Percentiles rank a stretch among this genome's conserved stretches.
These are phyloP conservation scores for Aspergillus pseudoviridinutans DNA, from an alignment of 2,329 filamentous ascomycete genomes.

Conservation along the genomic window DNA sequence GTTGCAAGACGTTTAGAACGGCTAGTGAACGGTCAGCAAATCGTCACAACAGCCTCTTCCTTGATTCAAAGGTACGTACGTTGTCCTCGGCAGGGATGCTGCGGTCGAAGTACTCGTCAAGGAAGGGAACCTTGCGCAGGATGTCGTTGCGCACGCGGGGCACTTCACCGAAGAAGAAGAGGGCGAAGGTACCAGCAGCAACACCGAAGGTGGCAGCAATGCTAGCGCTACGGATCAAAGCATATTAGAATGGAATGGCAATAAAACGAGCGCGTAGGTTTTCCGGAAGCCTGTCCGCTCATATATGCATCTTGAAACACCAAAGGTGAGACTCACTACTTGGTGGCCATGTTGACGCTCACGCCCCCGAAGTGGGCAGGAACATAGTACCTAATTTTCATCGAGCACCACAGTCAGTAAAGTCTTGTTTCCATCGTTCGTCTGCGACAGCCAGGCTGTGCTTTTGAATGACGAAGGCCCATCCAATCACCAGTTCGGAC, in stretches of 20 bases:
- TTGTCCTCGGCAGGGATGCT: conserved; percentile 62
- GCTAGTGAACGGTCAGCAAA: conserved; percentile 25
- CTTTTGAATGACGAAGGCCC: not conserved
- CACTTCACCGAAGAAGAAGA: conserved; percentile 64
- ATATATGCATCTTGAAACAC: not conserved
- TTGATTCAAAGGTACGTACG: conserved; percentile 30
- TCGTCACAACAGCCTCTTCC: not conserved
- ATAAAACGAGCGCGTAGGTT: not conserved
- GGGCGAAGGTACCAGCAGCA: conserved; percentile 54
- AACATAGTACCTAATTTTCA: conserved; percentile 46
- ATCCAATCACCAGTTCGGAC: not conserved
- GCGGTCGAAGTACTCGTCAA: conserved; percentile 54
- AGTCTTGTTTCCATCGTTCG: not conserved
- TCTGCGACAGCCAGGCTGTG: not conserved
- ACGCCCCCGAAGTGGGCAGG: conserved; percentile 49
- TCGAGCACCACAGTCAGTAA: conserved; percentile 17
- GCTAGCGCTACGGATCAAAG: conserved; percentile 31
- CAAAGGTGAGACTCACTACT: conserved; percentile 42
- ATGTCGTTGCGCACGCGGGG: conserved; percentile 61
- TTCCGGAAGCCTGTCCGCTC: not conserved
- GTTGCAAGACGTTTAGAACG: conserved; percentile 31
- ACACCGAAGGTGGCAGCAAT: conserved; percentile 55
- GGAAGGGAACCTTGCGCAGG: conserved; percentile 56
- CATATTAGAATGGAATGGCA: conserved; percentile 14
- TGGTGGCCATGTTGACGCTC: conserved; percentile 37